Base-by-base conservation (phyloP, 108 stramenopile species). In the Skeletonema costatum region DNA sequence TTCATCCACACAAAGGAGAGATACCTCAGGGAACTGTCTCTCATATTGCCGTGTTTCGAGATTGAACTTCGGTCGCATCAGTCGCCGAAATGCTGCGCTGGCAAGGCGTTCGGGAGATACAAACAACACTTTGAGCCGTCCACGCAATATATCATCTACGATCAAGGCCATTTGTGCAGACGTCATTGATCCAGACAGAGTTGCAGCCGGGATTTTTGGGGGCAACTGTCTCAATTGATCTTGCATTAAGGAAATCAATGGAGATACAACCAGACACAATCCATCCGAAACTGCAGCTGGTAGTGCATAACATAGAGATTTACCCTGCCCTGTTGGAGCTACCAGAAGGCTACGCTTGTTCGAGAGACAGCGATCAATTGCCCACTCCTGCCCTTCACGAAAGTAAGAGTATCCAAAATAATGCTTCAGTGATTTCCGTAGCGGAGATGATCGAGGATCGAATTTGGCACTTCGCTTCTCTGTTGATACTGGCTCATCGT, bases 321-420 rank as follows among this genome's bases (percentile, higher is more conserved):
- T 99, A 36, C 99, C 99, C 32, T 88, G 90, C 6, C 99, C 99
- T n/a, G 99, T 99, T 2, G 98, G 95, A 35, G 97, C 95, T 29
- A 99, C 97, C 32, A 98, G 74, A 12, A 98, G 86, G 62, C 93
- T 92, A 62, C 80, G 71, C 69, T 96, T 80, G 17, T 85, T 56
- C 11, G 82, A 72, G 50, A 97, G 67, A 50, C 90, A 91, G 33
- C 97, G 81, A 35, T 84, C 58, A 32, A 98, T 92, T 4, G 95
- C 94, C 97, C 97, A 98, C 77, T 93, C 93, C 74, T 98, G 96
- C 9, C 94, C 93, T 60, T 88, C 86, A 16, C 95, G 95, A 73
- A 97, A 98, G 33, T 48, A 31, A 7, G 67, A 61, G 76, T 92
- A 84, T 10, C 95, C 92, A 74, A 98, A 96, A 53, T 87, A 71